phyloP scores from a whole-genome alignment of 2,329 filamentous ascomycete genomes.

The Cladosporium sphaerospermum region DNA sequence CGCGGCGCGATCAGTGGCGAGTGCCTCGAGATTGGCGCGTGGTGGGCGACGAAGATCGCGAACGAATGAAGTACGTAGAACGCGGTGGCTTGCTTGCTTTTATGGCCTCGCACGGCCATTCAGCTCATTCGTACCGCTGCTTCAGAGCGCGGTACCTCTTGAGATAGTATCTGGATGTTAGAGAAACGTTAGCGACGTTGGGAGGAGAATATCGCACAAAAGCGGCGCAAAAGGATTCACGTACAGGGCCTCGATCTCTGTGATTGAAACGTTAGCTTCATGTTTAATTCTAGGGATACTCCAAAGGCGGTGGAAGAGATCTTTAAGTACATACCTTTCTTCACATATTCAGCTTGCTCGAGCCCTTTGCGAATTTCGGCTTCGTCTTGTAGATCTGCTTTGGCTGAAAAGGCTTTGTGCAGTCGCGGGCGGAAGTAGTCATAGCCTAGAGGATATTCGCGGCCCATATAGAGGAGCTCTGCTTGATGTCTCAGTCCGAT shows the following conservation, averaged over 20 bases:
- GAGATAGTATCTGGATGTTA: conserved; percentile 66
- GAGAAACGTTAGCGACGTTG: too few species aligned
- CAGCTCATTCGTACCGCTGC: conserved; percentile 57
- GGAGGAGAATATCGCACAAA: too few species aligned
- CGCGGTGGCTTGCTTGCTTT: not conserved
- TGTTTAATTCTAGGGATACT: too few species aligned
- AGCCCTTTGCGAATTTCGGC: conserved; percentile 71
- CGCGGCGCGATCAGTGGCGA: conserved; percentile 76
- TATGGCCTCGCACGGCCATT: conserved; percentile 5
- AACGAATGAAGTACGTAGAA: conserved; percentile 9
- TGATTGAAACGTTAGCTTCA: not conserved
- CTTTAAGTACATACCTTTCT: conserved; percentile 60
- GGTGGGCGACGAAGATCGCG: conserved; percentile 53
- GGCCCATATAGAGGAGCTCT: conserved; percentile 81
- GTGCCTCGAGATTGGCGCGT: conserved; percentile 64
- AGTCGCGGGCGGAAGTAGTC: conserved; percentile 73
- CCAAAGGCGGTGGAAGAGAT: not conserved
- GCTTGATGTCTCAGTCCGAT: not conserved
- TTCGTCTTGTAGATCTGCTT: conserved; percentile 64
- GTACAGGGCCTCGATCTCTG: conserved; percentile 89
- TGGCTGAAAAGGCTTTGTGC: conserved; percentile 77
- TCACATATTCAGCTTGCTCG: conserved; percentile 75
- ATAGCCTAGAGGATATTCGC: conserved; percentile 81
- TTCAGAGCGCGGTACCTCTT: conserved; percentile 83
- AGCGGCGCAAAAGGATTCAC: conserved; percentile 31